A percentile compares a stretch with the other conserved stretches of the same genome.
These are phyloP conservation scores for Penicillium coprophilum DNA, from an alignment of 495 filamentous ascomycete species.

Conservation along the genomic window DNA sequence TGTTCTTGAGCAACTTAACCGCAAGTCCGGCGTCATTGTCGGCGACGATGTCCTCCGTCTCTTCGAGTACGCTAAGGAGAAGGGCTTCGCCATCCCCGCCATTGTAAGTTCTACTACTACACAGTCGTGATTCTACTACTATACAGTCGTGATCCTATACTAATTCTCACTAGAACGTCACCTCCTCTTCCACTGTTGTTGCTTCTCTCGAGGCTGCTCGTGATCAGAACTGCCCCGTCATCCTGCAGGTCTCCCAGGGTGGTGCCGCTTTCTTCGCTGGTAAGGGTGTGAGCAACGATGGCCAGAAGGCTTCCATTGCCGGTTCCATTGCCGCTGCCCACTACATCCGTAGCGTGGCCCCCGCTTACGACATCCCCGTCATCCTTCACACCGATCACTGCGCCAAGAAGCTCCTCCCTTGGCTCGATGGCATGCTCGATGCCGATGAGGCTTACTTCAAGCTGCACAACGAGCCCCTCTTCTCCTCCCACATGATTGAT, in stretches of 20 bases:
- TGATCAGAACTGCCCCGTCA: conserved; percentile 82
- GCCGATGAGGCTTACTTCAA: conserved; percentile 93
- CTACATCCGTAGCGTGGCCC: conserved; percentile 88
- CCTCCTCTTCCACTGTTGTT: conserved; percentile 86
- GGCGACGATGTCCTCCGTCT: conserved; percentile 78
- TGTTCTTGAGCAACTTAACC: conserved; percentile 63
- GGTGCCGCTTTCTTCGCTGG: conserved; percentile 93
- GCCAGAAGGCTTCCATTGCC: conserved; percentile 84
- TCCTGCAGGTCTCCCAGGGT: conserved; percentile 89
- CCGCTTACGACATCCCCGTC: conserved; percentile 85
- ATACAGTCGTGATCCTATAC: not conserved
- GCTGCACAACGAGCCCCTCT: conserved; percentile 86
- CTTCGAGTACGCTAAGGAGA: conserved; percentile 81
- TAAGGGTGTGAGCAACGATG: conserved; percentile 82
- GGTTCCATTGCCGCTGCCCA: conserved; percentile 87
- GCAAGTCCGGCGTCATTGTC: conserved; percentile 83
- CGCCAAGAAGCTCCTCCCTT: conserved; percentile 90
- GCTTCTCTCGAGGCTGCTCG: conserved; percentile 89
- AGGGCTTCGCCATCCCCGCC: conserved; percentile 85
- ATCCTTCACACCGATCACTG: conserved; percentile 92
- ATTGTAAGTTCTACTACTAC: conserved; percentile 58
- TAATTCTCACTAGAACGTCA: conserved; percentile 62
- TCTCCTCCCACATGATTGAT: conserved; percentile 97
- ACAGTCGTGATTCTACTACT: not conserved
- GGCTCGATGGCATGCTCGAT: conserved; percentile 95